Evolutionary conservation across 2,329 filamentous ascomycete genomes (phyloP).

Genomic region (Thermoascus crustaceus): DNA sequence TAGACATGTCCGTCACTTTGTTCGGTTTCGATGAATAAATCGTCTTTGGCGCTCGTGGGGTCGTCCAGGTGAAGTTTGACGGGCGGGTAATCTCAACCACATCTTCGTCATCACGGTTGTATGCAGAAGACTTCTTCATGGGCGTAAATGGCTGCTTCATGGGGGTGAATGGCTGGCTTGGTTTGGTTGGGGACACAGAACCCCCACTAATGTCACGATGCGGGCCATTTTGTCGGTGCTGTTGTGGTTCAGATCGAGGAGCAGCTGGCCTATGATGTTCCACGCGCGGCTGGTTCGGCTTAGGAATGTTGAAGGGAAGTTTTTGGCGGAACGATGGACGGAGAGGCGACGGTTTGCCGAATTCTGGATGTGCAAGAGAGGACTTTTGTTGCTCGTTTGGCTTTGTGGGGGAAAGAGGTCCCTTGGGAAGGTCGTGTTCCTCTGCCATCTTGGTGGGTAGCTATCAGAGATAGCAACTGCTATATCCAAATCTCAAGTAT

Average conservation of each 20-base stretch:
- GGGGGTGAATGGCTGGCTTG: conserved; percentile 26
- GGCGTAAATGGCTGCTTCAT: conserved; percentile 36
- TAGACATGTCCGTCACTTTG: conserved; percentile 32
- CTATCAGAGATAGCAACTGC: no score
- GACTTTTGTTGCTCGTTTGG: conserved; percentile 26
- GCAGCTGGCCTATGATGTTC: conserved; percentile 41
- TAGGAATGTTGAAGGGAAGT: conserved; percentile 46
- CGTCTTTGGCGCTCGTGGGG: conserved; percentile 44
- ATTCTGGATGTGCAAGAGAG: conserved; percentile 40
- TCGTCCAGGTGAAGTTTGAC: conserved; percentile 40
- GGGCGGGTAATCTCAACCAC: conserved; percentile 43
- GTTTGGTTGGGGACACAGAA: conserved; percentile 10
- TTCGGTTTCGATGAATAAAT: conserved; percentile 45
- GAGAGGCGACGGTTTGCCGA: conserved; percentile 52
- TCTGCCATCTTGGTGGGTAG: conserved; percentile 39
- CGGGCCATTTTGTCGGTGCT: conserved; percentile 9
- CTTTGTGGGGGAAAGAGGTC: conserved; percentile 27
- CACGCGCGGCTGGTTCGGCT: conserved; percentile 39
- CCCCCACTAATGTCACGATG: conserved; percentile 5
- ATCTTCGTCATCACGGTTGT: conserved; percentile 23
- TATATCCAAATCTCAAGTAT: no score
- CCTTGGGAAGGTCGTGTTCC: conserved; percentile 41
- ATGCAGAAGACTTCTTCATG: conserved; percentile 29
- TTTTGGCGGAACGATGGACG: conserved; percentile 38
- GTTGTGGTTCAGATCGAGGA: conserved; percentile 15